phyloP scores from a whole-genome alignment of 208 protist genomes.

The Trypanosoma theileri region DNA sequence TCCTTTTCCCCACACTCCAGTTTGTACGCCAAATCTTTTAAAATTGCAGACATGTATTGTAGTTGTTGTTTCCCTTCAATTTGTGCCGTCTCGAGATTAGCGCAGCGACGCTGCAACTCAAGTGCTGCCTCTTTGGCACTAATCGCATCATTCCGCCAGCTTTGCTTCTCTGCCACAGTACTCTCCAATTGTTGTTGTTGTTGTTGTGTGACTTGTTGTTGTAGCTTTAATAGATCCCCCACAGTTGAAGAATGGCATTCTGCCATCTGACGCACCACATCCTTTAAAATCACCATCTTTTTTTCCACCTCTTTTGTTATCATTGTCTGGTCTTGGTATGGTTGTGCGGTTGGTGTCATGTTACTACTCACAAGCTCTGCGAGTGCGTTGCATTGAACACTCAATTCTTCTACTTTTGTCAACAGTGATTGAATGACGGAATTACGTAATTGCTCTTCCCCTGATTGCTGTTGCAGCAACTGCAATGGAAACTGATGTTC shows the following conservation, averaged over 20 bases:
- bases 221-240: constrained; percentile 29
- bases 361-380: neutral
- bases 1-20: constrained; percentile 32
- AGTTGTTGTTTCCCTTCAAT: constrained; percentile 23
- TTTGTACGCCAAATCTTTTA: constrained; percentile 23
- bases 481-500: neutral
- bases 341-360: too few species aligned
- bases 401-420: constrained; percentile 7
- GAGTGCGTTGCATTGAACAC: constrained; percentile 1
- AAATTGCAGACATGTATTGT: constrained; percentile 20
- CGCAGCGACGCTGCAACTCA: constrained; percentile 28
- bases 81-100: constrained; percentile 21
- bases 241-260: constrained; percentile 4
- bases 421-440: constrained; percentile 17
- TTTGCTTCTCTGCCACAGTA: neutral
- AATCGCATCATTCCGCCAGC: constrained; percentile 16
- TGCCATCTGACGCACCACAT: constrained; percentile 14
- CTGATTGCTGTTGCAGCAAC: neutral
- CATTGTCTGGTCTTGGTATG: neutral
- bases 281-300: constrained; percentile 5
- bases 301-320: constrained; percentile 4
- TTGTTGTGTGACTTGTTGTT: constrained; percentile 13
- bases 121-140: constrained; percentile 25
- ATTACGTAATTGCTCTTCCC: neutral
- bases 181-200: neutral